Conservation (phyloP, 441 rosid genomes). For the Lagerstroemia fauriei region DNA sequence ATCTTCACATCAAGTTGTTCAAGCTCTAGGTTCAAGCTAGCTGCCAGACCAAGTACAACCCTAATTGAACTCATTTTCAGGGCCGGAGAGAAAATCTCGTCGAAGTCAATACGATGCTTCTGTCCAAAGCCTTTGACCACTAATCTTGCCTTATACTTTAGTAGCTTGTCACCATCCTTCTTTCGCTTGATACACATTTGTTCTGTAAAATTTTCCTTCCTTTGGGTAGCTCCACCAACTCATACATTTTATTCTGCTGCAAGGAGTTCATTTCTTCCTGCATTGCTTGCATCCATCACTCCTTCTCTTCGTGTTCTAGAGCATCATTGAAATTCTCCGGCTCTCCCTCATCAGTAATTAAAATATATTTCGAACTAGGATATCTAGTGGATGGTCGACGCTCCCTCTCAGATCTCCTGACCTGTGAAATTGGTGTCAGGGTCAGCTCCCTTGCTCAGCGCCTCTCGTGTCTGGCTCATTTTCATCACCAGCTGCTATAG, state of each 20-base stretch:
- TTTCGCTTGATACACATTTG: not conserved
- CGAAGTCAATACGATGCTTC: not conserved
- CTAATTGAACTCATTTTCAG: not conserved
- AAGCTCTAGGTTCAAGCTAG: constrained; percentile 3
- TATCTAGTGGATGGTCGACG: not conserved
- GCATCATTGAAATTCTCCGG: not conserved
- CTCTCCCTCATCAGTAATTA: not conserved
- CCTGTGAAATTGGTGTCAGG: too few species aligned
- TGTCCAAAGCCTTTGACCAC: not conserved
- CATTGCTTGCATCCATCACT: not conserved
- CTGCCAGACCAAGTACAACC: not conserved
- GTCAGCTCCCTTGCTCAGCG: not conserved
- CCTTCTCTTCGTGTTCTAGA: too few species aligned
- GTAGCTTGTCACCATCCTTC: not conserved
- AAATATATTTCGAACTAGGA: not conserved
- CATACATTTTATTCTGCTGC: not conserved
- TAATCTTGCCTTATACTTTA: not conserved
- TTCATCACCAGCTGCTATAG: not conserved
- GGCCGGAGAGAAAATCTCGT: not conserved
- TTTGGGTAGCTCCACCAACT: not conserved
- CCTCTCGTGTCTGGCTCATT: not conserved
- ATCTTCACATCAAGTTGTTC: constrained; percentile 7
- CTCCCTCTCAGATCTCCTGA: not conserved
- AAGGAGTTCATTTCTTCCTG: not conserved
- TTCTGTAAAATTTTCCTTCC: not conserved